Evolutionary conservation across 2,329 filamentous ascomycete genomes (phyloP).

Genomic region (Diplodia corticola): DNA sequence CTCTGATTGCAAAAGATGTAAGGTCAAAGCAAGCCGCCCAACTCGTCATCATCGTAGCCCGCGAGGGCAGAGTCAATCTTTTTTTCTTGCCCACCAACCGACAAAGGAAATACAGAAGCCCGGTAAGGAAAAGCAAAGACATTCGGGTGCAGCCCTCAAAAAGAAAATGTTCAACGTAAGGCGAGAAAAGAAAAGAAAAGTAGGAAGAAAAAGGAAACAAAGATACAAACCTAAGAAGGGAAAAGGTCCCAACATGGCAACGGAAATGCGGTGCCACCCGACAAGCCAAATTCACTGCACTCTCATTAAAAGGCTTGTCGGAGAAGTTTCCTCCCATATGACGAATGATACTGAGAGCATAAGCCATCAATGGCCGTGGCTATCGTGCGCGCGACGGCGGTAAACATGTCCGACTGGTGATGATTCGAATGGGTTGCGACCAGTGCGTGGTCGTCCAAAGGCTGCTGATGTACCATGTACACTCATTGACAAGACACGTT

Average conservation of each 20-base stretch:
- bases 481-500: conserved; percentile 19
- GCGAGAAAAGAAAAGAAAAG: conserved; percentile 14
- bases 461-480: conserved; percentile 17
- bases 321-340: conserved; percentile 20
- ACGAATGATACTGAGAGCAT: conserved; percentile 1
- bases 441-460: conserved; percentile 16
- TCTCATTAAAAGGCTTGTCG: conserved; percentile 21
- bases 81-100: conserved; percentile 22
- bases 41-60: conserved; percentile 23
- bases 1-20: conserved; percentile 21
- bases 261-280: conserved; percentile 19
- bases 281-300: conserved; percentile 12
- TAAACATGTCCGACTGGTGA: conserved; percentile 13
- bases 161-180: conserved; percentile 10
- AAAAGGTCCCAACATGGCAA: conserved; percentile 22
- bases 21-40: conserved; percentile 21
- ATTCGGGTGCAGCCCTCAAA: not conserved
- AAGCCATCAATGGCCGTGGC: conserved; percentile 8
- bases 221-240: conserved; percentile 19
- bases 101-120: conserved; percentile 10
- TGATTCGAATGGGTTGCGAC: conserved; percentile 18
- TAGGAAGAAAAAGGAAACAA: conserved; percentile 18
- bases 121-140: conserved; percentile 11
- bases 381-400: not conserved
- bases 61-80: conserved; percentile 24